Conservation (phyloP, 805 yeast genomes). For the Lachancea cidri region DNA sequence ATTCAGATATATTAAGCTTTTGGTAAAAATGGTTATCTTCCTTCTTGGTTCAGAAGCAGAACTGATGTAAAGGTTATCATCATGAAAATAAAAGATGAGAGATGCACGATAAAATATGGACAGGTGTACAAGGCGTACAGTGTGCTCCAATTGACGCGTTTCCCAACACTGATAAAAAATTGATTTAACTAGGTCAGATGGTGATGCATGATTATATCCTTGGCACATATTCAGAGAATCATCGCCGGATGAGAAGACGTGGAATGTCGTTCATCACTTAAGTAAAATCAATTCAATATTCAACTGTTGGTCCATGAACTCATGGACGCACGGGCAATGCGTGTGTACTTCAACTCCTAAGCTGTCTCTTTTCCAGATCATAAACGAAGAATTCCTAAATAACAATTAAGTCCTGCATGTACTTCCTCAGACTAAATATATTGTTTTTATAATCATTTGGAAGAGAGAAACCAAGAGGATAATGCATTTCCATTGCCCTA, state of each 20-base stretch:
- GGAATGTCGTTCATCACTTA: conserved; percentile 36
- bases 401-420: conserved; percentile 65
- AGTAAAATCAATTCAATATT: conserved; percentile 3
- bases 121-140: too few species aligned
- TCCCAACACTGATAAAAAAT: conserved; percentile 7
- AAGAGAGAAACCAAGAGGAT: conserved; percentile 6
- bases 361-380: conserved; percentile 35
- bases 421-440: conserved; percentile 57
- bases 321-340: conserved; percentile 18
- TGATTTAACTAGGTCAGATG: conserved; percentile 58
- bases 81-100: conserved; percentile 21
- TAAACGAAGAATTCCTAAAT: conserved; percentile 74
- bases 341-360: background rate
- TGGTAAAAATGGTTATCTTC: conserved; percentile 74
- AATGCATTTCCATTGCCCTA: conserved; percentile 6
- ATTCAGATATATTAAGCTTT: conserved; percentile 37
- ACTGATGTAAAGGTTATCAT: conserved; percentile 55
- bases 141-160: conserved; percentile 1
- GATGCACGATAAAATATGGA: conserved; percentile 11
- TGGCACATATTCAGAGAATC: conserved; percentile 58
- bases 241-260: conserved; percentile 38
- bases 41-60: conserved; percentile 91
- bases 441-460: conserved; percentile 34
- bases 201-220: conserved; percentile 93
- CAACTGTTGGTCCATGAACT: conserved; percentile 26